These are phyloP conservation scores for Chytriomyces sp. DNA, from an alignment of 192 early-diverging fungal species.

Conservation along the genomic window DNA sequence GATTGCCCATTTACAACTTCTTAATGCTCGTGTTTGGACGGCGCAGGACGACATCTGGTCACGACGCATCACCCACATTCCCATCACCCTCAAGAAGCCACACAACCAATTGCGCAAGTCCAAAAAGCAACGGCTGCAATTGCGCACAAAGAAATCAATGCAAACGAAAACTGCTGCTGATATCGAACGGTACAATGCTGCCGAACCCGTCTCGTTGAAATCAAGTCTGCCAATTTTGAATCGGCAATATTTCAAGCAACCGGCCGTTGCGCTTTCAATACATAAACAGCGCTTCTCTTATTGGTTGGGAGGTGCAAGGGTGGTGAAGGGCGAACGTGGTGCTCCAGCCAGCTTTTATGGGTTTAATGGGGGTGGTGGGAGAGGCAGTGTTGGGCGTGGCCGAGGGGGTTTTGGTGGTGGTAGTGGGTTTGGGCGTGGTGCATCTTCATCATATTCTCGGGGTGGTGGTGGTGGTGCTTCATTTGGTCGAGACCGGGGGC, in stretches of 20 bases:
- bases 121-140: not conserved
- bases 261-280: constrained; percentile 6
- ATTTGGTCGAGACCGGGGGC: no score
- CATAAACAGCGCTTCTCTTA: constrained; percentile 25
- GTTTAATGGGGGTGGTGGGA: not conserved
- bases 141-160: not conserved
- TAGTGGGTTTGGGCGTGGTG: not conserved
- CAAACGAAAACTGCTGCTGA: not conserved
- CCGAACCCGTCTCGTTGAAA: not conserved
- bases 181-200: not conserved
- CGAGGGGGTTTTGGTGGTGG: not conserved
- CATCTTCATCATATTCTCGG: not conserved
- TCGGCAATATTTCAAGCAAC: not conserved
- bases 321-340: constrained; percentile 7
- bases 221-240: constrained; percentile 9
- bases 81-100: not conserved
- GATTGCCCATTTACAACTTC: no score
- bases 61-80: not conserved
- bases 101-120: constrained; percentile 4
- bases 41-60: not conserved
- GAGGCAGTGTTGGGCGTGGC: not conserved
- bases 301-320: constrained; percentile 13
- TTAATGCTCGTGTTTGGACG: not conserved
- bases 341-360: not conserved
- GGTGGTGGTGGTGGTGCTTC: no score